These are phyloP conservation scores for Pseudozyma sp. DNA, from an alignment of 1,284 basidiomycete species.

Conservation along the genomic window DNA sequence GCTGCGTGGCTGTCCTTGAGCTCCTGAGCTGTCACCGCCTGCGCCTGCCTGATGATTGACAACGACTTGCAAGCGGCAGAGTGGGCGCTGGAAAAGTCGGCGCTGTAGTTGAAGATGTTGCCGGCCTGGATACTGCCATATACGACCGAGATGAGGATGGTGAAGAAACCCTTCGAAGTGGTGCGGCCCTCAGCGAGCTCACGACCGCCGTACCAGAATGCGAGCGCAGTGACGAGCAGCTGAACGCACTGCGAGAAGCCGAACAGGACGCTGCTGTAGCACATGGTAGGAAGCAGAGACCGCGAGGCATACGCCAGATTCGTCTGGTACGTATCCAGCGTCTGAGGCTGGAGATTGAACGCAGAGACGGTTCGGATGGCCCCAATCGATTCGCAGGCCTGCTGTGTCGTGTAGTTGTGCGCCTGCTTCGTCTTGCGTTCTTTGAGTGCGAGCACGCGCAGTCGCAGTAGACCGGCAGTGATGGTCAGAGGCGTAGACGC, in stretches of 20 bases:
- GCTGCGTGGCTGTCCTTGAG: slow-evolving; percentile 55
- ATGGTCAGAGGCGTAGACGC: slow-evolving; percentile 86
- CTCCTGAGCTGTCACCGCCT: neutral
- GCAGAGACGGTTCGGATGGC: slow-evolving; percentile 91
- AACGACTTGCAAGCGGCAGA: slow-evolving; percentile 81
- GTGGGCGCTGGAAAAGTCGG: slow-evolving; percentile 87
- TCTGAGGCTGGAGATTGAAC: slow-evolving; percentile 73
- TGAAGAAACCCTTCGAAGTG: slow-evolving; percentile 73
- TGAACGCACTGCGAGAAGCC: slow-evolving; percentile 80
- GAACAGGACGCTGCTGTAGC: slow-evolving; percentile 81
- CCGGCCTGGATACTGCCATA: slow-evolving; percentile 61
- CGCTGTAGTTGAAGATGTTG: slow-evolving; percentile 84
- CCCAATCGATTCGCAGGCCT: slow-evolving; percentile 87
- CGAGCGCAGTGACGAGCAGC: slow-evolving; percentile 85
- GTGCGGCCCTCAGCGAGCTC: slow-evolving; percentile 75
- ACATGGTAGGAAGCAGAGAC: slow-evolving; percentile 24
- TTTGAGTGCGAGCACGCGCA: slow-evolving; percentile 75
- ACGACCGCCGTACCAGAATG: slow-evolving; percentile 83
- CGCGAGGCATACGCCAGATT: slow-evolving; percentile 23
- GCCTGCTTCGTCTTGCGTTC: slow-evolving; percentile 82
- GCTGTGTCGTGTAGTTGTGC: slow-evolving; percentile 85
- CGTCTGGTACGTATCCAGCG: slow-evolving; percentile 46
- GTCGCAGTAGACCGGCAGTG: slow-evolving; percentile 84
- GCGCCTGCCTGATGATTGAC: slow-evolving; percentile 19
- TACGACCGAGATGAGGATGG: slow-evolving; percentile 46